These are phyloP conservation scores for Drosera spatulata DNA, from an alignment of 179 eudicot species.

Conservation along the genomic window DNA sequence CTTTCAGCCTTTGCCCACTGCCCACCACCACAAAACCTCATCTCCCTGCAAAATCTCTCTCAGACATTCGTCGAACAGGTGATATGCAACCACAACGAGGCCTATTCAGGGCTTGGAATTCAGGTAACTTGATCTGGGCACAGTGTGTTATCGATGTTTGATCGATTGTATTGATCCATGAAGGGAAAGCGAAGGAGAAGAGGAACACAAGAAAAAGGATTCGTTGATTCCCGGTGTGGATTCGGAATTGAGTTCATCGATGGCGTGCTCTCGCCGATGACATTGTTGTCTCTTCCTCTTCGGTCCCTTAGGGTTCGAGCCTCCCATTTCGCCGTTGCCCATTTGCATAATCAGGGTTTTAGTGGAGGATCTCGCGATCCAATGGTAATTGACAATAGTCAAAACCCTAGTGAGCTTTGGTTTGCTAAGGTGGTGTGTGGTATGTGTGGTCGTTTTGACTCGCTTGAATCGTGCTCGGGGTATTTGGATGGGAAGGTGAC, in stretches of 20 bases:
- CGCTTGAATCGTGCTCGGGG: conserved; percentile 21
- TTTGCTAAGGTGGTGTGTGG: conserved; percentile 47
- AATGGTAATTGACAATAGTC: conserved; percentile 7
- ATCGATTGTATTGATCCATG: background rate
- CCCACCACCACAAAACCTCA: no score
- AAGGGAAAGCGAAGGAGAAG: background rate
- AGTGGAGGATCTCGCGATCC: conserved; percentile 7
- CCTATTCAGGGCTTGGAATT: no score
- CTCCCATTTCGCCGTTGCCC: conserved; percentile 19
- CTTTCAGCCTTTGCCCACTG: no score
- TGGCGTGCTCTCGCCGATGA: conserved; percentile 4
- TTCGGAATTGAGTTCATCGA: background rate
- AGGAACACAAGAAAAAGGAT: background rate
- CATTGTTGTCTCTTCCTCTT: background rate
- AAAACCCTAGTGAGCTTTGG: conserved; percentile 31
- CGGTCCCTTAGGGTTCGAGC: conserved; percentile 14
- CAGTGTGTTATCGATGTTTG: background rate
- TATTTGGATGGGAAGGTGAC: conserved; percentile 37
- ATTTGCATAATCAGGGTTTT: conserved; percentile 16
- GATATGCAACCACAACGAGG: no score
- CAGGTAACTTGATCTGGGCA: no score
- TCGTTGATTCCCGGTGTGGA: background rate
- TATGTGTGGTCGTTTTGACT: conserved; percentile 30
- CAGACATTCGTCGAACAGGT: no score
- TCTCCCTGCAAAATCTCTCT: no score